Evolutionary conservation across 495 filamentous ascomycete genomes (phyloP).

Genomic region (Letharia lupina): DNA sequence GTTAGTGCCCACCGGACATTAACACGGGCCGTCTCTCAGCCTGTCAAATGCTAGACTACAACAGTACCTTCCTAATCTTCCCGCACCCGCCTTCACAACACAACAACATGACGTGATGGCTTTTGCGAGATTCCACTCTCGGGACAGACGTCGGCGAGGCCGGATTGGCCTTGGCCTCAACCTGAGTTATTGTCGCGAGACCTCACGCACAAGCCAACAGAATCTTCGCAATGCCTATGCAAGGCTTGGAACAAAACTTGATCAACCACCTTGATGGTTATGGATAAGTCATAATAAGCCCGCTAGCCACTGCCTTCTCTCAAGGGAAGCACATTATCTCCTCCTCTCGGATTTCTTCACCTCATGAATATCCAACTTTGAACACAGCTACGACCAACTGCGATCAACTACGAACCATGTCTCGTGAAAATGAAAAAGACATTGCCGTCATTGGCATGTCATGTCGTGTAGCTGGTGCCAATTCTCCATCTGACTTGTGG

Average conservation of each 20-base stretch:
- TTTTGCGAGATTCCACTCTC: not conserved
- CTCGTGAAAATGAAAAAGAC: slow-evolving; percentile 18
- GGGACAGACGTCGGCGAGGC: not conserved
- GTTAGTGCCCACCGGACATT: too few relatives aligned
- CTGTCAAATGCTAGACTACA: too few relatives aligned
- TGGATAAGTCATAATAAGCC: not conserved
- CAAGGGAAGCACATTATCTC: not conserved
- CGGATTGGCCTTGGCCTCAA: not conserved
- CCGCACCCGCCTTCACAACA: too few relatives aligned
- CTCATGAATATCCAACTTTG: not conserved
- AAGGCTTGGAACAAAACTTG: not conserved
- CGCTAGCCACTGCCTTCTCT: not conserved
- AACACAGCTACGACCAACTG: not conserved
- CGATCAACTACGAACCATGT: not conserved
- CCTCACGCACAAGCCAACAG: not conserved
- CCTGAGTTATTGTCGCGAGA: not conserved
- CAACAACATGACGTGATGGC: not conserved
- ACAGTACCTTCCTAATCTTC: too few relatives aligned
- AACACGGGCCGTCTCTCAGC: too few relatives aligned
- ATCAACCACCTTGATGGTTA: not conserved
- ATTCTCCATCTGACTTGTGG: slow-evolving; percentile 41
- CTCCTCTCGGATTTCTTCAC: not conserved
- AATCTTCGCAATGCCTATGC: not conserved
- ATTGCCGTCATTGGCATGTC: slow-evolving; percentile 50
- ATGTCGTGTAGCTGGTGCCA: slow-evolving; percentile 40